Base-by-base conservation (phyloP, 768 basidiomycete genomes). In the Russula vinacea region DNA sequence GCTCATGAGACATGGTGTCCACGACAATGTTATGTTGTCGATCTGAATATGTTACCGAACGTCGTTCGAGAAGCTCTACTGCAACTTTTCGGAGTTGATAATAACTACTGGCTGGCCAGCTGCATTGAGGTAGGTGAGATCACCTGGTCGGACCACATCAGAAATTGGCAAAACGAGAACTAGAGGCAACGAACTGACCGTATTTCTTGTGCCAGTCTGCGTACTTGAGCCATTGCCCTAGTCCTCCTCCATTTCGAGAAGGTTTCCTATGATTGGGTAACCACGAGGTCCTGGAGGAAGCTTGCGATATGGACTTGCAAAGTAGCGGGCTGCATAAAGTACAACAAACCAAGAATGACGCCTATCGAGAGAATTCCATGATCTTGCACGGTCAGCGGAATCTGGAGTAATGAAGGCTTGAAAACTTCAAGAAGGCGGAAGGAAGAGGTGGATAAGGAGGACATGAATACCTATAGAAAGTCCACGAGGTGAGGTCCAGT, bases 231-330 rank as follows among this genome's bases (percentile, higher is more conserved):
- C 53, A 55, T 16, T 37, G 35, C 2, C 53, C 53, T 55, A n/a
- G n/a, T n/a, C 5, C 22, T 13, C 29, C 29, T 29, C 14, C 37
- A 55, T 13, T 6, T 55, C 35, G 35, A 54, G 52, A 14, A 54
- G n/a, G 14, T 54, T 54, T 14, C 52, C 52, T 54, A 54, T 54
- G 33, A 54, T 35, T 14, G 52, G 52, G n/a, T 37, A 54, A n/a
- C 52, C 52, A 37, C 52, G 52, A 35, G 52, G 52, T 2, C 52
- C 52, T 14, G 52, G 52, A 54, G 52, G 52, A 22, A 54, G 52
- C 52, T 35, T 35, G 5, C 53, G 53, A 24, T 6, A 39, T 16
- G 35, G 53, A 17, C 53, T 55, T 14, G 53, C 2, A 11, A 37
- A 14, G 53, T 55, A 55, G 37, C n/a, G 53, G 24, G 17, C 35